phyloP scores from a whole-genome alignment of 179 eudicot species.

The Silene noctiflora region DNA sequence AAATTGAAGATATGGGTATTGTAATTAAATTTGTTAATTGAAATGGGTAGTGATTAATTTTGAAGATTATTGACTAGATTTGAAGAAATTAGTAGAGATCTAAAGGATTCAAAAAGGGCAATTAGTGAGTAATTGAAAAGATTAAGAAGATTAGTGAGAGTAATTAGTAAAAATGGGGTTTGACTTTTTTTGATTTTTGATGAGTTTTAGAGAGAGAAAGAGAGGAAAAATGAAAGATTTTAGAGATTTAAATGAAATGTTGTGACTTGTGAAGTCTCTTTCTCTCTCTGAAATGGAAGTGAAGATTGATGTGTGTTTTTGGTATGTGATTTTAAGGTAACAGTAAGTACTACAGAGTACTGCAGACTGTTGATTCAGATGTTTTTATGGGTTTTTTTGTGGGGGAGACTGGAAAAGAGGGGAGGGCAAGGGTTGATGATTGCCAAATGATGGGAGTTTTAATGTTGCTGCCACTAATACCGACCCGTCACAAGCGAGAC shows the following conservation, averaged over 20 bases:
- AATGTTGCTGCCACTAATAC: background rate
- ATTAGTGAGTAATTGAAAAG: too few species aligned
- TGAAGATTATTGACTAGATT: background rate
- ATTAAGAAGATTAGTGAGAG: background rate
- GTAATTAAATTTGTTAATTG: constrained; percentile 12
- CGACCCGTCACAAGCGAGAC: too few species aligned
- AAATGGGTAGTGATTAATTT: constrained; percentile 21
- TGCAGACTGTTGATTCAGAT: background rate
- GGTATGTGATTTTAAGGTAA: background rate
- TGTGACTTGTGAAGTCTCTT: too few species aligned
- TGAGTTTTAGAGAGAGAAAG: background rate
- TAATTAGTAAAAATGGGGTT: background rate
- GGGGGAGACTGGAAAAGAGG: background rate
- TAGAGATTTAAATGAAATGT: background rate
- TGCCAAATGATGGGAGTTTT: background rate
- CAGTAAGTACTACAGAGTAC: background rate
- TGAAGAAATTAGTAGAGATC: background rate
- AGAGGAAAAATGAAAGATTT: background rate
- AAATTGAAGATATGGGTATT: background rate
- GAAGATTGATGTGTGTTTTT: background rate
- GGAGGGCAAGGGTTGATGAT: background rate
- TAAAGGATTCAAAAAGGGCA: too few species aligned
- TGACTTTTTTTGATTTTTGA: constrained; percentile 11
- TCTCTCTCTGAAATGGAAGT: background rate
- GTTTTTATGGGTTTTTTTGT: constrained; percentile 12